phyloP scores from a whole-genome alignment of 2,329 filamentous ascomycete species.

The Tothia fuscella region DNA sequence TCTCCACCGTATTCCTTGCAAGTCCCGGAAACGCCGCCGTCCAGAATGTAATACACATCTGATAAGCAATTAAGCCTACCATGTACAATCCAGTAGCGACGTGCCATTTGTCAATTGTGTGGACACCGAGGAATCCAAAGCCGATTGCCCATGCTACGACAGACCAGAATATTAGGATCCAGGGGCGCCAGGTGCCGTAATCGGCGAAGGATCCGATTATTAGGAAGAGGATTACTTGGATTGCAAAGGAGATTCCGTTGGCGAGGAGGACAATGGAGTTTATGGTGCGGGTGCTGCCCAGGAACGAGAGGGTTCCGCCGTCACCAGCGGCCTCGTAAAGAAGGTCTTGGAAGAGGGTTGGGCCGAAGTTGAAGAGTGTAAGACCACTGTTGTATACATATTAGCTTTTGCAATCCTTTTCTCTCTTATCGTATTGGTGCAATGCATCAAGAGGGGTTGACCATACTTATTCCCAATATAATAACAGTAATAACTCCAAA shows the following conservation, averaged over 20 bases:
- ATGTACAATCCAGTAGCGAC: constrained; percentile 52
- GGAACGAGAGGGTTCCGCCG: constrained; percentile 39
- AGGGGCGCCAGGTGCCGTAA: constrained; percentile 53
- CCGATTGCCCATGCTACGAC: constrained; percentile 50
- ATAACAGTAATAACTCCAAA: constrained; percentile 8
- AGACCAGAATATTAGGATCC: constrained; percentile 50
- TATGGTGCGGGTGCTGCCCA: constrained; percentile 44
- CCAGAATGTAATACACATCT: constrained; percentile 58
- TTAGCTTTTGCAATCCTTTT: constrained; percentile 27
- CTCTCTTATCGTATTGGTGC: not conserved
- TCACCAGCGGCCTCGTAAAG: constrained; percentile 45
- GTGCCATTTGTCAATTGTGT: constrained; percentile 47
- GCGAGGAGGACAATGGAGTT: constrained; percentile 53
- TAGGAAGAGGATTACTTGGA: constrained; percentile 48
- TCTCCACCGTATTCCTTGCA: constrained; percentile 40
- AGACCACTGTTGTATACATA: constrained; percentile 53
- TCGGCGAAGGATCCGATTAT: constrained; percentile 45
- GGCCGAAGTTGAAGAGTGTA: constrained; percentile 53
- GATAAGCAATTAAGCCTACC: constrained; percentile 53
- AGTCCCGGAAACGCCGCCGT: constrained; percentile 49
- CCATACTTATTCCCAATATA: no score
- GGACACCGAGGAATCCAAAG: constrained; percentile 56
- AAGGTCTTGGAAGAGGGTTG: constrained; percentile 53
- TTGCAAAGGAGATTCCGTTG: constrained; percentile 57
- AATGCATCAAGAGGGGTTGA: not conserved